phyloP scores from a whole-genome alignment of 2,329 filamentous ascomycete species.

The Celoporthe dispersa region DNA sequence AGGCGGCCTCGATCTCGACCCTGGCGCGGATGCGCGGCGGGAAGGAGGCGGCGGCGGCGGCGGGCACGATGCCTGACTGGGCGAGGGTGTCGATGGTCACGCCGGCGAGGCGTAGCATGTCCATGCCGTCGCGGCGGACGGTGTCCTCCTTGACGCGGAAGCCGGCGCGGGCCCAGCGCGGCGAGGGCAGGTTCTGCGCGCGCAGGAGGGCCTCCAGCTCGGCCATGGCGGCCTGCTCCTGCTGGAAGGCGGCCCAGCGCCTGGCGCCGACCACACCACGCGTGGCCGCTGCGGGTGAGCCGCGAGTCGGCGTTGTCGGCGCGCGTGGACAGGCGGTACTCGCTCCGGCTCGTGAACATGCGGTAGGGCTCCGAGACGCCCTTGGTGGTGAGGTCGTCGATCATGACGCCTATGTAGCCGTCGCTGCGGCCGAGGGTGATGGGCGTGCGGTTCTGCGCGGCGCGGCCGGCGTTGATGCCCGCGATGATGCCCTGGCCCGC shows the following conservation, averaged over 20 bases:
- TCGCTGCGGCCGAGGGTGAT: slow-evolving; percentile 79
- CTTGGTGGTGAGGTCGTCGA: slow-evolving; percentile 96
- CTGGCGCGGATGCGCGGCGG: slow-evolving; percentile 65
- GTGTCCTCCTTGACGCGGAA: slow-evolving; percentile 72
- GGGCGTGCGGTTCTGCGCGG: slow-evolving; percentile 66
- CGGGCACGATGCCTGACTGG: slow-evolving; percentile 54
- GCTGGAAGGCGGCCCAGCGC: slow-evolving; percentile 74
- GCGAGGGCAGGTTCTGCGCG: slow-evolving; percentile 59
- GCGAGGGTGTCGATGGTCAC: slow-evolving; percentile 63
- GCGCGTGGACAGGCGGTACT: slow-evolving; percentile 90
- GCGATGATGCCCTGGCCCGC: slow-evolving; percentile 91
- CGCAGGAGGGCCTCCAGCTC: slow-evolving; percentile 67
- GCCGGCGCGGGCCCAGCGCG: slow-evolving; percentile 71
- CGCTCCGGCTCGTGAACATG: slow-evolving; percentile 96
- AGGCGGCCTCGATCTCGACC: slow-evolving; percentile 80
- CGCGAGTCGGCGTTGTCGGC: slow-evolving; percentile 93
- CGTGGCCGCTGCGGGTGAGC: slow-evolving; percentile 77
- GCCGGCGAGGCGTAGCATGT: slow-evolving; percentile 73
- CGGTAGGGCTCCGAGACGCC: slow-evolving; percentile 96
- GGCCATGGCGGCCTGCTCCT: slow-evolving; percentile 69
- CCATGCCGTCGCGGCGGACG: slow-evolving; percentile 72
- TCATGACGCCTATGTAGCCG: slow-evolving; percentile 98
- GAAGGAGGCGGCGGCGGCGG: slow-evolving; percentile 50
- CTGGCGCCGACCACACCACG: slow-evolving; percentile 79
- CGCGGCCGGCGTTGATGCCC: slow-evolving; percentile 91